Evolutionary conservation across 768 basidiomycete species (phyloP), one percentile per base, ranked within the genome.

Genomic region (Rubroboletus satanas): DNA sequence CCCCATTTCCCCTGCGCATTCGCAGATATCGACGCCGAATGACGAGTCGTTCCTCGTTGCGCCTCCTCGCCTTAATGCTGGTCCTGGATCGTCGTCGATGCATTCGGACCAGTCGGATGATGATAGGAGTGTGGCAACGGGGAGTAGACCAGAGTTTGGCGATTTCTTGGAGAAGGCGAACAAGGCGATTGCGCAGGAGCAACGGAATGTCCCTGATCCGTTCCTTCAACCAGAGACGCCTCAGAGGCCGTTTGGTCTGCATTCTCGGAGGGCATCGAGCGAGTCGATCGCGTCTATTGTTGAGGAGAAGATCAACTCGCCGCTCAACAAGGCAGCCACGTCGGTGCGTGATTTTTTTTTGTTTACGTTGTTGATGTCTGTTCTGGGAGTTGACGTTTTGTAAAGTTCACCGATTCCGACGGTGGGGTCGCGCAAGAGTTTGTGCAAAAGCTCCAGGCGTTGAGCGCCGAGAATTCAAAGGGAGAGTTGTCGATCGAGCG

Each of bases 241-340:
- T 9, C 76, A 72, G 31, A 79, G 81, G 56, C 91, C 93, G 1
- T 95, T 96, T 71, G 90, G 90, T 49, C 62, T 75, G 11, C 90
- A 93, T 67, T 92, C 89, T 39, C 80, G 93, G 6, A 80, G 82
- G 7, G 85, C 87, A 0, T 94, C 92, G 1, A 84, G 88, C n/a
- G 94, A 96, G 64, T 93, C 92, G 6, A 94, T 96, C 52, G 84
- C 89, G 14, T 88, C 90, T 4, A 93, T 96, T 50, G 87, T 93
- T 31, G 92, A 94, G 58, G 93, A 96, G 62, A 96, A 96, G 76
- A 76, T 79, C 1, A 88, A 88, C 58, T 93, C 94, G 23, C 93
- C 94, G 11, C 75, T 96, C 55, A 97, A 97, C 76, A 96, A 95
- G 73, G 92, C 93, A 11, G 91, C 93, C 63, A 87, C 87, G 50